Evolutionary conservation across 306 rosid species (phyloP).

Genomic region (Vigna reflexopilosa): DNA sequence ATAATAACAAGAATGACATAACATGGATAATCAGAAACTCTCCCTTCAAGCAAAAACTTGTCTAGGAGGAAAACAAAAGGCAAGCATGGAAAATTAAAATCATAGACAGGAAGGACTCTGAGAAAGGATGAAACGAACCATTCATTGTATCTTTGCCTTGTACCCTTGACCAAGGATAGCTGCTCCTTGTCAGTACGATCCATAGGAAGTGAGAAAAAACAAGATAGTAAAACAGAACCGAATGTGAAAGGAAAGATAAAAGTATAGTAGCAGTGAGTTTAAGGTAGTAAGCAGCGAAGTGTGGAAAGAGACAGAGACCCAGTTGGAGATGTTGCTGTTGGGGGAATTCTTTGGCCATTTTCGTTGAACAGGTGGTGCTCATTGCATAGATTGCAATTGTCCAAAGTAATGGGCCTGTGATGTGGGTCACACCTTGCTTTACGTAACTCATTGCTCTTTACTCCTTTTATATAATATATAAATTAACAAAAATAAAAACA

Average conservation of each 20-base stretch:
- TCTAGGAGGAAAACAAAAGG: constrained; percentile 36
- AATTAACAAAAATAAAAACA: background rate
- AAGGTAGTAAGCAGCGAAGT: constrained; percentile 53
- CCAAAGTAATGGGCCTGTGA: constrained; percentile 82
- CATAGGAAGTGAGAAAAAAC: constrained; percentile 57
- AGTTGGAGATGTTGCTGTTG: constrained; percentile 62
- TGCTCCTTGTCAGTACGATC: constrained; percentile 81
- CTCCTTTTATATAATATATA: background rate
- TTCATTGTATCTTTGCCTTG: constrained; percentile 81
- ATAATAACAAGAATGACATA: constrained; percentile 6
- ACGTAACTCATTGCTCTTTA: constrained; percentile 16
- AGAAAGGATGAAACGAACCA: constrained; percentile 67
- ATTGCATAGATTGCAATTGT: constrained; percentile 84
- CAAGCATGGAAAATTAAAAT: constrained; percentile 17
- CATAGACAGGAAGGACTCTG: constrained; percentile 6
- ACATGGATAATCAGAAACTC: constrained; percentile 29
- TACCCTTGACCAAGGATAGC: constrained; percentile 74
- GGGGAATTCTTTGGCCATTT: constrained; percentile 69
- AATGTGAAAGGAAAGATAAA: constrained; percentile 53
- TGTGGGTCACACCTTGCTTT: constrained; percentile 82
- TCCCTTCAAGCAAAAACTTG: constrained; percentile 29
- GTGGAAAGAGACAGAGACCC: constrained; percentile 62
- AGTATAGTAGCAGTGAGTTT: constrained; percentile 58
- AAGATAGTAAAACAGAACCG: constrained; percentile 49
- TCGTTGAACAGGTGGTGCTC: constrained; percentile 69